A percentile compares a stretch with the other conserved stretches of the same genome.
phyloP scores from a whole-genome alignment of 1,139 yeast genomes.

The Saccharomyces hybrid region DNA sequence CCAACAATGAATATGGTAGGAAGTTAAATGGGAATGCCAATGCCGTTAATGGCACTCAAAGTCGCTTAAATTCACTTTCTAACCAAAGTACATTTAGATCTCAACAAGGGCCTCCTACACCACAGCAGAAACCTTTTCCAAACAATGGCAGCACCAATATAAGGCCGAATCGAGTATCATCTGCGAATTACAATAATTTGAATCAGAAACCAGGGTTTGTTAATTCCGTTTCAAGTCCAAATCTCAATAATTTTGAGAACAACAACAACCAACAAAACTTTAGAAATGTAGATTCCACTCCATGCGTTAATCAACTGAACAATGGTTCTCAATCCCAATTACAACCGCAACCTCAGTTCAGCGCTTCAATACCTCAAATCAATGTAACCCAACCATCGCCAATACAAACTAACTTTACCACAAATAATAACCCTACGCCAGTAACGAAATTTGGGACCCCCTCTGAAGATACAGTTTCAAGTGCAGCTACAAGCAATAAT shows the following conservation, averaged over 20 bases:
- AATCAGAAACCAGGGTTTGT: constrained; percentile 1
- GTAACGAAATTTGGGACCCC: not conserved
- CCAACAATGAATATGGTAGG: constrained; percentile 12
- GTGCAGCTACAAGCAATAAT: constrained; percentile 2
- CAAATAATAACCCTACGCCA: not conserved
- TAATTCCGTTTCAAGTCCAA: constrained; percentile 1
- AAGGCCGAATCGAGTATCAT: not conserved
- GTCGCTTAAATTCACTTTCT: constrained; percentile 13
- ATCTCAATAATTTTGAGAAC: not conserved
- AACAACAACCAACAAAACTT: not conserved
- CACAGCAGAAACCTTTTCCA: not conserved
- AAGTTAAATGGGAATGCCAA: constrained; percentile 6
- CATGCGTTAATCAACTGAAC: not conserved
- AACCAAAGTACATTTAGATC: constrained; percentile 10
- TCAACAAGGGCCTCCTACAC: not conserved
- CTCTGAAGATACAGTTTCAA: constrained; percentile 1
- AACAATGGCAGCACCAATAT: not conserved
- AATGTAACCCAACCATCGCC: constrained; percentile 1
- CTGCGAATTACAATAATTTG: not conserved
- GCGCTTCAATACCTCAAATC: not conserved
- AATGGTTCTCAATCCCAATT: not conserved
- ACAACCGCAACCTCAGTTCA: not conserved
- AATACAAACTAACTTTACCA: not conserved
- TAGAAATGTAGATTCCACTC: not conserved
- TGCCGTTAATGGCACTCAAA: constrained; percentile 9